phyloP scores from a whole-genome alignment of 805 yeast species.

The Isabelozyma rhagii region DNA sequence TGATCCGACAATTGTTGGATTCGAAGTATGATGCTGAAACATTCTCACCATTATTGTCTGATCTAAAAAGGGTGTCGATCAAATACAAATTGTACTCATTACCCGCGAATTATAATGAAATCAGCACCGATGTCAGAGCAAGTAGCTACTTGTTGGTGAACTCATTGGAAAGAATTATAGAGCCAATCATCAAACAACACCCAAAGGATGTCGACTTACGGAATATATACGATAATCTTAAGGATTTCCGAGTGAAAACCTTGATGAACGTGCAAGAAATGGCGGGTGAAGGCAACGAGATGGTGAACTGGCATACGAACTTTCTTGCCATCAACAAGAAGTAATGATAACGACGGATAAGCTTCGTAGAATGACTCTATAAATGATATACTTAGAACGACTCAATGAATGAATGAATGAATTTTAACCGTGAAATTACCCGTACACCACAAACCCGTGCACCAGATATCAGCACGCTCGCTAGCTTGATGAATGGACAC shows the following conservation, averaged over 20 bases:
- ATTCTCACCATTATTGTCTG: slow-evolving; percentile 18
- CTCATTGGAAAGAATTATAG: slow-evolving; percentile 8
- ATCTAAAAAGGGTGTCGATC: slow-evolving; percentile 28
- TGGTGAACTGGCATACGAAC: background rate
- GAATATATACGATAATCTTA: background rate
- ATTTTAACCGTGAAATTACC: background rate
- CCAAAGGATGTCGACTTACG: background rate
- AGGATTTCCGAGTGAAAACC: background rate
- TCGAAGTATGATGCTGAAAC: slow-evolving; percentile 1
- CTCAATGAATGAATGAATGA: background rate
- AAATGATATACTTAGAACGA: background rate
- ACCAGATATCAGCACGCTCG: background rate
- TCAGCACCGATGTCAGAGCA: slow-evolving; percentile 6
- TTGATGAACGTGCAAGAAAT: background rate
- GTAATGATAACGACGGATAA: background rate
- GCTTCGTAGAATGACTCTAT: background rate
- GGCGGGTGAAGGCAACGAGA: background rate
- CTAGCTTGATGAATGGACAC: no score
- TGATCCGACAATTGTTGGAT: slow-evolving; percentile 6
- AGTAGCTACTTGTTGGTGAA: slow-evolving; percentile 11
- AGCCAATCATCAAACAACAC: background rate
- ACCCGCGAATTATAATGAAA: slow-evolving; percentile 3
- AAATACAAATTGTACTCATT: slow-evolving; percentile 24
- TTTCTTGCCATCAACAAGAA: background rate
- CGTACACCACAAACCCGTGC: background rate